Percentiles rank a stretch among this genome's conserved stretches.
Evolutionary conservation across 208 protist genomes (phyloP).

Genomic region (Leishmania gerbilli): DNA sequence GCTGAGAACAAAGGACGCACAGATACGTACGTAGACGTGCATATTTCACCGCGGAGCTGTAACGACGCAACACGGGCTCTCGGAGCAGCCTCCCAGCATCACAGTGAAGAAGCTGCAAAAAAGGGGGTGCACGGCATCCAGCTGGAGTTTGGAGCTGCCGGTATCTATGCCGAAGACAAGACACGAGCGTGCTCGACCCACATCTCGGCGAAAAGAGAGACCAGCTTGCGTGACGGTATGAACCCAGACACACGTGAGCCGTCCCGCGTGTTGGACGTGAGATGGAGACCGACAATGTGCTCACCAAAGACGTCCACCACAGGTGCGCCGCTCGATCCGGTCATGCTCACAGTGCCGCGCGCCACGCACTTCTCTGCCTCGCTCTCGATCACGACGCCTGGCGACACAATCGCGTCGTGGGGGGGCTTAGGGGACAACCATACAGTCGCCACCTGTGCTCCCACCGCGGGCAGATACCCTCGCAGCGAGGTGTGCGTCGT

Average conservation of each 20-base stretch:
- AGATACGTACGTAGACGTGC: background rate
- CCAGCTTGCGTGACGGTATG: conserved; percentile 70
- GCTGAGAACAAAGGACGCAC: background rate
- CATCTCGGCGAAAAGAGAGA: conserved; percentile 77
- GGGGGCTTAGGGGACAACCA: conserved; percentile 81
- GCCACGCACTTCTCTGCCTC: conserved; percentile 45
- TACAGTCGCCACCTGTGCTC: conserved; percentile 67
- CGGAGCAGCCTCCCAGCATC: background rate
- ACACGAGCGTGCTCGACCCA: conserved; percentile 42
- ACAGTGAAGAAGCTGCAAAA: background rate
- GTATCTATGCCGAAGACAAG: background rate
- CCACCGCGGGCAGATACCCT: conserved; percentile 58
- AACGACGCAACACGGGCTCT: background rate
- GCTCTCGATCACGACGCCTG: conserved; percentile 79
- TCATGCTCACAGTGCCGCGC: conserved; percentile 78
- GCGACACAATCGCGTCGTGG: conserved; percentile 76
- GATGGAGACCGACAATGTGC: conserved; percentile 80
- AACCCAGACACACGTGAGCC: conserved; percentile 84
- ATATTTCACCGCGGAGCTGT: too few species aligned
- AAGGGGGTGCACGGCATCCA: background rate
- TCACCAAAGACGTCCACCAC: conserved; percentile 83
- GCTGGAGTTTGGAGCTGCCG: background rate
- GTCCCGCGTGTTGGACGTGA: conserved; percentile 80
- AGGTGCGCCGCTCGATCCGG: conserved; percentile 81
- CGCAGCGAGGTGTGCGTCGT: conserved; percentile 43